A percentile compares a stretch with the other conserved stretches of the same genome.
These are phyloP conservation scores for Teunomyces gatunensis DNA, from an alignment of 805 yeast genomes.

Conservation along the genomic window DNA sequence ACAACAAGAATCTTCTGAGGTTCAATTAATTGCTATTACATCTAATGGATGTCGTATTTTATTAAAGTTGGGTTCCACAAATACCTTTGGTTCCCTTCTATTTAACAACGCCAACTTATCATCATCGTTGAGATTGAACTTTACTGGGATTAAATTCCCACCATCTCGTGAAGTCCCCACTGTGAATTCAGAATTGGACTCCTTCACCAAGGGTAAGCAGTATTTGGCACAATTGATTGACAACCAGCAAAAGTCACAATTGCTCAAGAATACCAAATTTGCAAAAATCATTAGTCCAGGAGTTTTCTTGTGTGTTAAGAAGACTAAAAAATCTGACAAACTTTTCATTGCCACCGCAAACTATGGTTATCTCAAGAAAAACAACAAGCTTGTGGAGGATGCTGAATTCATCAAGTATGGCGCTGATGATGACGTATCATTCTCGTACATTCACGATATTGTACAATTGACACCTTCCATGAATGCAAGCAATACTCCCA, in stretches of 20 bases:
- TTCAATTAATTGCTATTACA: conserved; percentile 76
- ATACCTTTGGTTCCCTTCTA: conserved; percentile 12
- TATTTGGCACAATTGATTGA: conserved; percentile 37
- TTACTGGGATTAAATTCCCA: conserved; percentile 58
- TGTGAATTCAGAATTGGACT: conserved; percentile 39
- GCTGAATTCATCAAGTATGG: conserved; percentile 60
- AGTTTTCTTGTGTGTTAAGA: conserved; percentile 69
- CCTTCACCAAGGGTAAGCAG: conserved; percentile 40
- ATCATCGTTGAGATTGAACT: conserved; percentile 29
- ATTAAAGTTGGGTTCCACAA: conserved; percentile 35
- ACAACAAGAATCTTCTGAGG: conserved; percentile 60
- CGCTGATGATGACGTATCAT: conserved; percentile 18
- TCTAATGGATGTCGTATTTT: conserved; percentile 80
- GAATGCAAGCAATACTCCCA: conserved; percentile 70
- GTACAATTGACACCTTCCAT: conserved; percentile 67
- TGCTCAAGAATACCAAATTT: conserved; percentile 56
- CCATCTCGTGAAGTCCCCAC: conserved; percentile 51
- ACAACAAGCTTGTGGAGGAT: conserved; percentile 71
- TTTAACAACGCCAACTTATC: conserved; percentile 19
- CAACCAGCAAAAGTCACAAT: conserved; percentile 49
- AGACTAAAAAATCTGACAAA: conserved; percentile 43
- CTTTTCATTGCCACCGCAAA: conserved; percentile 80
- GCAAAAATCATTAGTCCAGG: conserved; percentile 78
- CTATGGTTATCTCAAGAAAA: conserved; percentile 76
- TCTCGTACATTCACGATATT: conserved; percentile 61